Percentiles rank a stretch among this genome's conserved stretches.
phyloP scores from a whole-genome alignment of 2,329 filamentous ascomycete genomes.

The Fusarium falciforme region DNA sequence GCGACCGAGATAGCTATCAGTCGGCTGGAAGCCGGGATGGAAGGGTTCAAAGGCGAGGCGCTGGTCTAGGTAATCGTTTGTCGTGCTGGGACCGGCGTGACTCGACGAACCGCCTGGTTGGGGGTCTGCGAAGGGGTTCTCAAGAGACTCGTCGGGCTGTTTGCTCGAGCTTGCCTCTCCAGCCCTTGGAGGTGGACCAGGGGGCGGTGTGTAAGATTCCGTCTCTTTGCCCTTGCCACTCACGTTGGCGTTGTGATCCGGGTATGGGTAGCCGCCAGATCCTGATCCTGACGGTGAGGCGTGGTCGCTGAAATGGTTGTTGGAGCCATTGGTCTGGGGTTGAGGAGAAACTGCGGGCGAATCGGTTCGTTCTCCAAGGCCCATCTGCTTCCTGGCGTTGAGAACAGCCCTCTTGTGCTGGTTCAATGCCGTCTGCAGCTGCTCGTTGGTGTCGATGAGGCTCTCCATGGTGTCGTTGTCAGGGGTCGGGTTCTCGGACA shows the following conservation, averaged over 20 bases:
- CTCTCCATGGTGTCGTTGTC: slow-evolving; percentile 95
- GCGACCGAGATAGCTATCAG: slow-evolving; percentile 44
- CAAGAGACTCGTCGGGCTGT: slow-evolving; percentile 30
- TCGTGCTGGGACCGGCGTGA: slow-evolving; percentile 21
- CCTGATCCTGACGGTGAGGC: slow-evolving; percentile 29
- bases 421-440: slow-evolving; percentile 83
- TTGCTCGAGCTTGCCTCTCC: slow-evolving; percentile 42
- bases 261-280: slow-evolving; percentile 20
- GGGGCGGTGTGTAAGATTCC: slow-evolving; percentile 42
- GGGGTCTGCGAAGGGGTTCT: slow-evolving; percentile 50
- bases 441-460: slow-evolving; percentile 94
- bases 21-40: slow-evolving; percentile 50
- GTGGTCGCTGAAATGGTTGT: slow-evolving; percentile 28
- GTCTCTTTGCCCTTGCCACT: slow-evolving; percentile 52
- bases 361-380: slow-evolving; percentile 48
- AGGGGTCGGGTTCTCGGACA: slow-evolving; percentile 79
- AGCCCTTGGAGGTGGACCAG: slow-evolving; percentile 40
- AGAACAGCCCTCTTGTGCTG: slow-evolving; percentile 85
- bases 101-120: slow-evolving; percentile 38
- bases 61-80: slow-evolving; percentile 33
- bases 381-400: slow-evolving; percentile 68
- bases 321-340: slow-evolving; percentile 47
- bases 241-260: slow-evolving; percentile 24
- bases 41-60: slow-evolving; percentile 52
- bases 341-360: slow-evolving; percentile 44